phyloP scores from a whole-genome alignment of 192 early-diverging fungal genomes.

The Lobulomyces angularis region DNA sequence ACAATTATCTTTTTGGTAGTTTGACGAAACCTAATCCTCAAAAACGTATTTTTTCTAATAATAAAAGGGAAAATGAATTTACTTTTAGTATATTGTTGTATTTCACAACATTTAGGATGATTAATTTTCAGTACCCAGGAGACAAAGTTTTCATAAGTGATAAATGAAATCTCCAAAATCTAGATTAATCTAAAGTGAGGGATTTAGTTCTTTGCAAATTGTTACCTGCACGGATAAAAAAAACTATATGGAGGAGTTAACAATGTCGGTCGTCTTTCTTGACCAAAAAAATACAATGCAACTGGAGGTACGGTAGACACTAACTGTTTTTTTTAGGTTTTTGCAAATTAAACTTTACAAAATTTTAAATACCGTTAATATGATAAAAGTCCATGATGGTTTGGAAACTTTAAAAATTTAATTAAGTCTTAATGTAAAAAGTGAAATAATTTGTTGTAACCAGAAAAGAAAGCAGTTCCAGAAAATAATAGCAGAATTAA shows the following conservation, averaged over 20 bases:
- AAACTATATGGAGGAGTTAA: conserved; percentile 19
- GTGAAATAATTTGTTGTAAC: too few relatives aligned
- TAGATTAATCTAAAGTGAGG: conserved; percentile 46
- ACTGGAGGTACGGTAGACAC: too few relatives aligned
- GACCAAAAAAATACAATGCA: conserved; percentile 45
- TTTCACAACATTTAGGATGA: too few relatives aligned
- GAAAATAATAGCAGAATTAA: conserved; percentile 34
- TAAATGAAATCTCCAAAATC: conserved; percentile 57
- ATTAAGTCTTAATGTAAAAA: too few relatives aligned
- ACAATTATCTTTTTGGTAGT: conserved; percentile 43
- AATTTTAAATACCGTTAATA: conserved; percentile 31
- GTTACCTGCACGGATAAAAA: conserved; percentile 14
- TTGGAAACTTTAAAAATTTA: too few relatives aligned
- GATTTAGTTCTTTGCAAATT: conserved; percentile 1
- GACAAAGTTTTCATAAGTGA: conserved; percentile 39
- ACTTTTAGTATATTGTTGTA: too few relatives aligned
- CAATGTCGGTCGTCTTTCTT: conserved; percentile 37
- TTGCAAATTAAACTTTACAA: conserved; percentile 31
- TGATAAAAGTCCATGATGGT: too few relatives aligned
- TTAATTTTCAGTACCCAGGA: conserved; percentile 21
- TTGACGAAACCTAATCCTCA: background rate
- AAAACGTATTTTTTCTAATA: background rate
- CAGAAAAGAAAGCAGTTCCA: conserved; percentile 27
- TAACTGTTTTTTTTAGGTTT: too few relatives aligned
- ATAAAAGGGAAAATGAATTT: background rate